Conservation (phyloP, 805 yeast species). For the Metschnikowia similis region DNA sequence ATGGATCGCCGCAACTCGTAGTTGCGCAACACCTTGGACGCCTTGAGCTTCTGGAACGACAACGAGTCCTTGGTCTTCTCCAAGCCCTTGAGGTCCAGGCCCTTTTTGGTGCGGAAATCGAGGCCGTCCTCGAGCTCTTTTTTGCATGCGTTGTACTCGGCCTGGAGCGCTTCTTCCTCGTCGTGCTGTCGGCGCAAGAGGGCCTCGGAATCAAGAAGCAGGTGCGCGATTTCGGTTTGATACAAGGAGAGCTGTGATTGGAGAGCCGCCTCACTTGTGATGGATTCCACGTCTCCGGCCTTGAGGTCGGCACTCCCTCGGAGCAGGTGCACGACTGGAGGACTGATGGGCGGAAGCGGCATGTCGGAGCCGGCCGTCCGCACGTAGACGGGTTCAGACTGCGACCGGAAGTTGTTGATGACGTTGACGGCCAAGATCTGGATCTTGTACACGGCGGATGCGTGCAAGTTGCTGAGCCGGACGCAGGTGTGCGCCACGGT, state of each 20-base stretch:
- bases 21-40: conserved; percentile 20
- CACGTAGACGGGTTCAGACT: conserved; percentile 30
- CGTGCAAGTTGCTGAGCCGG: conserved; percentile 27
- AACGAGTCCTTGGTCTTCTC: conserved; percentile 31
- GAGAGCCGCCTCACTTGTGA: not conserved
- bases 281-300: not conserved
- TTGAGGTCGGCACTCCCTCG: not conserved
- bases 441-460: conserved; percentile 28
- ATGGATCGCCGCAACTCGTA: conserved; percentile 6
- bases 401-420: conserved; percentile 31
- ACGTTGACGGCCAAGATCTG: conserved; percentile 36
- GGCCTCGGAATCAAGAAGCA: conserved; percentile 3
- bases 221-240: conserved; percentile 7
- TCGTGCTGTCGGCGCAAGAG: conserved; percentile 5
- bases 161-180: conserved; percentile 9
- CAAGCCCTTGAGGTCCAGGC: conserved; percentile 28
- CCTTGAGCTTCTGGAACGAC: conserved; percentile 30
- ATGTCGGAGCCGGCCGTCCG: conserved; percentile 18
- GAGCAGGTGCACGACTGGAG: no score
- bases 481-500: conserved; percentile 33
- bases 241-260: not conserved
- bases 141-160: conserved; percentile 18
- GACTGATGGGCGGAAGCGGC: not conserved
- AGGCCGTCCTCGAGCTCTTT: conserved; percentile 36
- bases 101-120: conserved; percentile 26